Percentiles rank a stretch among this genome's conserved stretches.
Conservation (phyloP, 192 early-diverging fungal species). For the Endogone sp. region DNA sequence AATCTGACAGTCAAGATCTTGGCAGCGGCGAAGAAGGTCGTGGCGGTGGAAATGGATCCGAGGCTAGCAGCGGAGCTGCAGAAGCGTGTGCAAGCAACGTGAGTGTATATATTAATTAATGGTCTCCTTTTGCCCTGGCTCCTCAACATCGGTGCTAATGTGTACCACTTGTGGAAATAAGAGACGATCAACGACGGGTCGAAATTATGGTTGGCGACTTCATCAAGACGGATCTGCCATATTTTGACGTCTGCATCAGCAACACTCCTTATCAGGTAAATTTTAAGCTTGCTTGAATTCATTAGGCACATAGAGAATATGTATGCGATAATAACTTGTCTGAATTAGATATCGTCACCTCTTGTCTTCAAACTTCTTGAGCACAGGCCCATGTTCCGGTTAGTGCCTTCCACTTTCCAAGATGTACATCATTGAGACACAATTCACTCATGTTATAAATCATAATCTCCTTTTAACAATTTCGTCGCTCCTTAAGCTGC, state of each 20-base stretch:
- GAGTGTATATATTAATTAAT: slow-evolving; percentile 17
- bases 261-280: slow-evolving; percentile 93
- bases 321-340: no score
- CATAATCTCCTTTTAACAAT: no score
- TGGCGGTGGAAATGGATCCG: slow-evolving; percentile 96
- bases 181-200: slow-evolving; percentile 74
- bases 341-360: slow-evolving; percentile 87
- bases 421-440: no score
- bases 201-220: slow-evolving; percentile 98
- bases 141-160: neutral
- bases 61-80: slow-evolving; percentile 93
- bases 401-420: neutral
- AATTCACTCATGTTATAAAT: no score
- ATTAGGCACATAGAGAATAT: no score
- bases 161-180: slow-evolving; percentile 10
- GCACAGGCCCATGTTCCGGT: slow-evolving; percentile 87
- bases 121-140: neutral
- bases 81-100: slow-evolving; percentile 97
- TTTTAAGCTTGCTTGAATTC: no score
- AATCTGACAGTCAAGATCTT: slow-evolving; percentile 96
- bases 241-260: slow-evolving; percentile 97
- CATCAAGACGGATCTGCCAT: slow-evolving; percentile 94
- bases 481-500: slow-evolving; percentile 33
- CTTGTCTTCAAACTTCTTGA: slow-evolving; percentile 93
- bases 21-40: slow-evolving; percentile 87